These are phyloP conservation scores for Ganoderma resinaceum DNA, from an alignment of 1,284 basidiomycete genomes.

Conservation along the genomic window DNA sequence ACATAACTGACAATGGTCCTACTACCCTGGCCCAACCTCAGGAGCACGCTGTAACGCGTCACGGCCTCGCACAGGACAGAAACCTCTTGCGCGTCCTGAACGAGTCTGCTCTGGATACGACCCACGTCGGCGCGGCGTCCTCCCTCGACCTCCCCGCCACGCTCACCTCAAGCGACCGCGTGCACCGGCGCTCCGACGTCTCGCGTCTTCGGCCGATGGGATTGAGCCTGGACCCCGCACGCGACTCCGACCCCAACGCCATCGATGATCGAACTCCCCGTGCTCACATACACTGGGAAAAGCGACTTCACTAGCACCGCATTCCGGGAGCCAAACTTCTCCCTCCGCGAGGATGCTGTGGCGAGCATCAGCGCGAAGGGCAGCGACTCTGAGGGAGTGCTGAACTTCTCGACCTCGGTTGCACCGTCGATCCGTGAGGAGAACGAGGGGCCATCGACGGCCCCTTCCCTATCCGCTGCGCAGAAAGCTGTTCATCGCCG, in stretches of 20 bases:
- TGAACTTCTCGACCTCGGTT: slow-evolving; percentile 22
- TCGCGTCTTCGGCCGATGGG: slow-evolving; percentile 25
- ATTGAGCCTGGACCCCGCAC: slow-evolving; percentile 21
- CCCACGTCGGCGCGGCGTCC: slow-evolving; percentile 18
- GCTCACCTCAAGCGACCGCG: slow-evolving; percentile 30
- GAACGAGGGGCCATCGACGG: neutral
- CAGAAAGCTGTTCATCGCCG: slow-evolving; percentile 21
- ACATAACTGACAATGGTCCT: neutral
- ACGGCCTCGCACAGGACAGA: neutral
- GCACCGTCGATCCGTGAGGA: slow-evolving; percentile 47
- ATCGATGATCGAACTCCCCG: slow-evolving; percentile 34
- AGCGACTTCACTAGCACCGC: neutral
- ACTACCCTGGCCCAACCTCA: neutral
- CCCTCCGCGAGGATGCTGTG: slow-evolving; percentile 16
- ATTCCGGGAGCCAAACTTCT: neutral
- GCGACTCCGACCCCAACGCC: slow-evolving; percentile 25
- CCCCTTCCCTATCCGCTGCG: slow-evolving; percentile 20
- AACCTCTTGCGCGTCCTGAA: slow-evolving; percentile 1
- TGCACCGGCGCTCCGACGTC: slow-evolving; percentile 34
- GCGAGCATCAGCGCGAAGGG: neutral
- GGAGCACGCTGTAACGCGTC: neutral
- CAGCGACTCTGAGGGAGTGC: slow-evolving; percentile 26
- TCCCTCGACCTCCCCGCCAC: slow-evolving; percentile 19
- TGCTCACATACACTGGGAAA: slow-evolving; percentile 12
- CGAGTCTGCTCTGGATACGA: slow-evolving; percentile 28